These are phyloP conservation scores for Vigna mungo DNA, from an alignment of 306 rosid genomes.

Conservation along the genomic window DNA sequence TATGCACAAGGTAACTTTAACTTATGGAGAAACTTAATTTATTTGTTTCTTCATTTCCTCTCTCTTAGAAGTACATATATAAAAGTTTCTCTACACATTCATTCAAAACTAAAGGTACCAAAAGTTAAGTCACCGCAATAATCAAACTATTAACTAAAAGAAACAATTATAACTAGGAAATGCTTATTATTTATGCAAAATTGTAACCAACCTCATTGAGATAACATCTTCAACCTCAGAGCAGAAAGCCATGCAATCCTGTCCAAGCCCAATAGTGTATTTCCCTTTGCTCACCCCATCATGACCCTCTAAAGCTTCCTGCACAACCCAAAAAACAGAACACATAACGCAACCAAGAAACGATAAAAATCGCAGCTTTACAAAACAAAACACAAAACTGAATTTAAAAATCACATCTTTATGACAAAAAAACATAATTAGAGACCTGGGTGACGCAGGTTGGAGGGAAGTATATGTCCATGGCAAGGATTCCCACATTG, in stretches of 20 bases:
- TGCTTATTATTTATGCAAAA: background rate
- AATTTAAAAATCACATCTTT: background rate
- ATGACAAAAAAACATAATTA: background rate
- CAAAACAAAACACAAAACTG: background rate
- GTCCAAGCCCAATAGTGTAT: conserved; percentile 89
- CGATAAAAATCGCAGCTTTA: background rate
- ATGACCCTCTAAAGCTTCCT: conserved; percentile 86
- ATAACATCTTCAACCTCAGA: conserved; percentile 87
- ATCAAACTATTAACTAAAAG: background rate
- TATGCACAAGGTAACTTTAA: too few relatives aligned
- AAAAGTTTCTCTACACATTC: background rate
- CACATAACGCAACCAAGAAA: background rate
- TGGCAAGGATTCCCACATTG: conserved; percentile 82
- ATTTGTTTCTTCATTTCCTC: too few relatives aligned
- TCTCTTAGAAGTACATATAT: too few relatives aligned
- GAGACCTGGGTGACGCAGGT: conserved; percentile 69
- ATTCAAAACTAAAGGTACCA: background rate
- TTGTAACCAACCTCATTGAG: conserved; percentile 73
- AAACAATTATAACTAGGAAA: background rate
- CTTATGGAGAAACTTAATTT: too few relatives aligned
- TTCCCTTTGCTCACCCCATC: conserved; percentile 93
- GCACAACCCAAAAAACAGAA: conserved; percentile 5
- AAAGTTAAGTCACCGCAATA: background rate
- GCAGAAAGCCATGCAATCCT: conserved; percentile 88
- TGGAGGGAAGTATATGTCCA: conserved; percentile 85